Evolutionary conservation across 441 rosid genomes (phyloP).

Genomic region (Manihot esculenta): DNA sequence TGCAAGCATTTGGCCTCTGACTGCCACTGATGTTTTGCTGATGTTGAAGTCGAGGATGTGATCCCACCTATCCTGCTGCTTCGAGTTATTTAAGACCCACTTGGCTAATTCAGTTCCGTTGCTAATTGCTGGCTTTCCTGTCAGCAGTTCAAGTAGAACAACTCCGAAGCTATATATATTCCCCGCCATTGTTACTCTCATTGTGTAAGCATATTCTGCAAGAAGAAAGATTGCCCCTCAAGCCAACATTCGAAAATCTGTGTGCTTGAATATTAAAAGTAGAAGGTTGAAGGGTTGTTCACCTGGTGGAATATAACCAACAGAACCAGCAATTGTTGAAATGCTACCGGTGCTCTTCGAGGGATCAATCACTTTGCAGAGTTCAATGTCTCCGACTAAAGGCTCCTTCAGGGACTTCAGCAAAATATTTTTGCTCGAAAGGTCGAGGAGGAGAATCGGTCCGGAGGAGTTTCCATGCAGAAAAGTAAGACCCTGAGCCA

Average conservation of each 20-base stretch:
- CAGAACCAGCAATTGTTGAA: slow-evolving; percentile 80
- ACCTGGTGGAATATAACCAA: slow-evolving; percentile 91
- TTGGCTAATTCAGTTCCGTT: slow-evolving; percentile 75
- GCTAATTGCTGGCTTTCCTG: slow-evolving; percentile 72
- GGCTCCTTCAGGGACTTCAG: slow-evolving; percentile 82
- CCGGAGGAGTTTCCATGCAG: slow-evolving; percentile 63
- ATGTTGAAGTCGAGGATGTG: slow-evolving; percentile 61
- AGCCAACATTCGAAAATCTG: background rate
- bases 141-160: slow-evolving; percentile 71
- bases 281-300: slow-evolving; percentile 14
- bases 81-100: slow-evolving; percentile 56
- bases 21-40: slow-evolving; percentile 52
- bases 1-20: slow-evolving; percentile 74
- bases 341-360: slow-evolving; percentile 82
- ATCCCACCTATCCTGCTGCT: slow-evolving; percentile 48
- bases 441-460: slow-evolving; percentile 74
- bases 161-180: slow-evolving; percentile 85
- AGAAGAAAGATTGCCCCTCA: slow-evolving; percentile 7
- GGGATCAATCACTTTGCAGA: slow-evolving; percentile 77
- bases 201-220: slow-evolving; percentile 91
- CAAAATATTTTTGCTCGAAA: slow-evolving; percentile 68
- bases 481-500: slow-evolving; percentile 83
- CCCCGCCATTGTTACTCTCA: slow-evolving; percentile 85
- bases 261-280: background rate
- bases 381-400: slow-evolving; percentile 76